These are phyloP conservation scores for Sporisorium reilianum DNA, from an alignment of 1,284 basidiomycete genomes.

Conservation along the genomic window DNA sequence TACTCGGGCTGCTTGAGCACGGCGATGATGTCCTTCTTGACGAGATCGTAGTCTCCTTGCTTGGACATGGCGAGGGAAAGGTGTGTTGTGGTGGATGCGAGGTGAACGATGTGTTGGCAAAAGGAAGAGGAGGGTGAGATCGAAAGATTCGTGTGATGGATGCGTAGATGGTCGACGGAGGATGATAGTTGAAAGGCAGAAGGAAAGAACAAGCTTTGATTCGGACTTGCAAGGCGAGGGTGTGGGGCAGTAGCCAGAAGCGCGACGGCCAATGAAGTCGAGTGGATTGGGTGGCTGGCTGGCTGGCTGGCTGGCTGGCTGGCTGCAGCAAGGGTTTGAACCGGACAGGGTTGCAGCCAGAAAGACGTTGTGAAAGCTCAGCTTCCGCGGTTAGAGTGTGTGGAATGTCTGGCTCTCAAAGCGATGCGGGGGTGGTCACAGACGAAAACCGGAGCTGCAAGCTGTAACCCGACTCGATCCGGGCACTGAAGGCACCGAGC, in stretches of 20 bases:
- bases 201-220: constrained; percentile 7
- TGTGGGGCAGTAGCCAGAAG: constrained; percentile 12
- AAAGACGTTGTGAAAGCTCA: constrained; percentile 13
- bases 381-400: constrained; percentile 4
- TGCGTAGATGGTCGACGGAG: neutral
- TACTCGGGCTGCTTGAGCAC: constrained; percentile 68
- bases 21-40: constrained; percentile 62
- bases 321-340: constrained; percentile 34
- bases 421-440: neutral
- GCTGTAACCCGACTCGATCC: constrained; percentile 32
- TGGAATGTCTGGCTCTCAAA: neutral
- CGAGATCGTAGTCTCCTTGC: constrained; percentile 61
- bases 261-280: constrained; percentile 20
- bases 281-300: constrained; percentile 28
- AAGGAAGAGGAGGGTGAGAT: neutral
- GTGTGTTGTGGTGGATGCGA: too few relatives aligned
- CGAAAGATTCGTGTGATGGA: neutral
- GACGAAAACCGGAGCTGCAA: neutral
- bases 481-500: constrained; percentile 3
- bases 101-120: neutral
- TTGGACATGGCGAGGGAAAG: constrained; percentile 46
- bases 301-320: too few relatives aligned
- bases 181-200: constrained; percentile 12
- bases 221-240: neutral
- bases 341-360: constrained; percentile 5